Conservation (phyloP, 179 eudicot species). For the Beta corolliflora region DNA sequence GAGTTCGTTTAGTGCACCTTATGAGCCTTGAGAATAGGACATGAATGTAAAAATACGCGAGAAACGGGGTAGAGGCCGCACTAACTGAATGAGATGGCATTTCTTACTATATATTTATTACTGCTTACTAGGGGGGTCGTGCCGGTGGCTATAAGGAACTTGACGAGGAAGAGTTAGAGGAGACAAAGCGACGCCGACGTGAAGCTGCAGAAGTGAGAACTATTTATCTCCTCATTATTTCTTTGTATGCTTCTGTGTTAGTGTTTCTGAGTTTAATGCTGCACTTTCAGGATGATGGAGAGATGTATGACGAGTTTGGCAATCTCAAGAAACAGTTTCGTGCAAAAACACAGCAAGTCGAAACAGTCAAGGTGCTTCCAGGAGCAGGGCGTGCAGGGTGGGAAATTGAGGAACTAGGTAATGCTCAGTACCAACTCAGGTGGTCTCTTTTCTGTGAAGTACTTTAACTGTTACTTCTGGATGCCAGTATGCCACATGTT, state of each 20-base stretch:
- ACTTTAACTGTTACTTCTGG: not conserved
- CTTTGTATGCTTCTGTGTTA: not conserved
- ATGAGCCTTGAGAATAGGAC: not conserved
- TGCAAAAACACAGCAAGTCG: constrained; percentile 76
- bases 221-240: not conserved
- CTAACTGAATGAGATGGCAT: not conserved
- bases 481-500: not conserved
- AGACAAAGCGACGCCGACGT: constrained; percentile 85
- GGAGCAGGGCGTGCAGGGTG: constrained; percentile 98
- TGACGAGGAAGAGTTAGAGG: constrained; percentile 96
- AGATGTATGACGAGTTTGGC: constrained; percentile 98
- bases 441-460: not conserved
- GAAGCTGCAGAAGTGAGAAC: constrained; percentile 88
- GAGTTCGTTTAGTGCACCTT: not conserved
- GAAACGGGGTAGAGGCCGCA: not conserved
- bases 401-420: constrained; percentile 95
- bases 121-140: constrained; percentile 74
- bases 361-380: constrained; percentile 58
- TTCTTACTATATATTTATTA: constrained; percentile 11
- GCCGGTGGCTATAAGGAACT: constrained; percentile 99
- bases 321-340: constrained; percentile 95
- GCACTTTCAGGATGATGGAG: constrained; percentile 89
- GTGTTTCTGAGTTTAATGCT: constrained; percentile 4
- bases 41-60: not conserved
- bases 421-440: constrained; percentile 2